Evolutionary conservation across 1,139 yeast species (phyloP).

Genomic region (Blastobotrys malaysiensis): DNA sequence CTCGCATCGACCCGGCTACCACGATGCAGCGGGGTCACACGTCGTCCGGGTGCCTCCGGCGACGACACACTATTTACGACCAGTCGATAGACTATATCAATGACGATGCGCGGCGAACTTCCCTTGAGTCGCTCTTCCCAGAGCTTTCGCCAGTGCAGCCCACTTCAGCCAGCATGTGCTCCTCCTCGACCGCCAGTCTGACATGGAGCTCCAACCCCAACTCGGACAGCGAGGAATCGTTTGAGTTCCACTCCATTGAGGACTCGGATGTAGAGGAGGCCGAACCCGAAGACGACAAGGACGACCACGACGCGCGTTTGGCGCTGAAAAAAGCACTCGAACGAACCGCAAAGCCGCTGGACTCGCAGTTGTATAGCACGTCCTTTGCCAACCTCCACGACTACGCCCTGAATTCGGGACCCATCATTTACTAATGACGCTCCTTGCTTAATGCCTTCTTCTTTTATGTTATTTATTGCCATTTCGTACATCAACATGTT

Average conservation of each 20-base stretch:
- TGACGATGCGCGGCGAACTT: conserved; percentile 17
- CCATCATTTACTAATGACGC: conserved; percentile 7
- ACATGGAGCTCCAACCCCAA: background rate
- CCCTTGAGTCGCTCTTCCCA: conserved; percentile 21
- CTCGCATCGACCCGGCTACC: conserved; percentile 1
- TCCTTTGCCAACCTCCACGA: conserved; percentile 1
- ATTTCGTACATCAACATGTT: background rate
- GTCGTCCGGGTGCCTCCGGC: conserved; percentile 1
- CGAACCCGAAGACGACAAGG: conserved; percentile 4
- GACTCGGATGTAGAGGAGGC: conserved; percentile 9
- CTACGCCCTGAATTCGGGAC: conserved; percentile 5
- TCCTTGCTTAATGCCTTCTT: background rate
- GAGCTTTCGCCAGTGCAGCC: conserved; percentile 15
- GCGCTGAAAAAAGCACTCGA: conserved; percentile 16
- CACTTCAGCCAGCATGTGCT: background rate
- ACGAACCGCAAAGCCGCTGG: conserved; percentile 10
- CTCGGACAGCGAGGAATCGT: background rate
- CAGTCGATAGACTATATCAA: conserved; percentile 14
- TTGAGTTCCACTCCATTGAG: conserved; percentile 1
- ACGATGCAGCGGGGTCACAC: conserved; percentile 1
- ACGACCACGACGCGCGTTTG: conserved; percentile 15
- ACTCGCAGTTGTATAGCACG: conserved; percentile 5
- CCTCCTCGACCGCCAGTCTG: background rate
- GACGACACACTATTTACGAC: conserved; percentile 14
- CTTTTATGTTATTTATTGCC: conserved; percentile 1